Evolutionary conservation across 1,284 basidiomycete species (phyloP).

Genomic region (Ceratobasidium papillatum): DNA sequence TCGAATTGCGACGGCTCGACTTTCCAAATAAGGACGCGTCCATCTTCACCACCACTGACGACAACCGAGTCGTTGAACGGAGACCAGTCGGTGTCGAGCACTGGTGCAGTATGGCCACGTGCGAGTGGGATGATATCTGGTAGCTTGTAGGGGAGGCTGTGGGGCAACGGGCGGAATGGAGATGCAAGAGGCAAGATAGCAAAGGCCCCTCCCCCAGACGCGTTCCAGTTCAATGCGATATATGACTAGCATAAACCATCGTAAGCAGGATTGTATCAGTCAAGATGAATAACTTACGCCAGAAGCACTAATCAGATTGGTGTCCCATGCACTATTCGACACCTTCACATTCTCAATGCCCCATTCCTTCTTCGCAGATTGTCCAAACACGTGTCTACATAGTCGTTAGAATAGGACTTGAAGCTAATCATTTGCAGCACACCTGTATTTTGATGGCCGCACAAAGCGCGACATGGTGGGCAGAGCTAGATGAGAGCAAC

Average conservation of each 20-base stretch:
- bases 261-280: conserved; percentile 33
- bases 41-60: conserved; percentile 92
- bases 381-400: conserved; percentile 89
- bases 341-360: conserved; percentile 91
- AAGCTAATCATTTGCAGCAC: conserved; percentile 36
- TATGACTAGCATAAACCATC: conserved; percentile 65
- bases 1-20: conserved; percentile 76
- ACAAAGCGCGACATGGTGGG: conserved; percentile 64
- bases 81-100: conserved; percentile 97
- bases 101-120: conserved; percentile 76
- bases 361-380: conserved; percentile 83
- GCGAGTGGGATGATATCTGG: conserved; percentile 94
- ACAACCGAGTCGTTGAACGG: conserved; percentile 93
- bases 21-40: conserved; percentile 91
- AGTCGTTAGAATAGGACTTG: background rate
- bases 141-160: conserved; percentile 76
- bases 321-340: conserved; percentile 93
- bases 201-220: conserved; percentile 95
- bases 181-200: conserved; percentile 87
- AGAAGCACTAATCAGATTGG: conserved; percentile 90
- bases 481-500: conserved; percentile 14
- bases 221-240: conserved; percentile 93
- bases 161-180: conserved; percentile 66
- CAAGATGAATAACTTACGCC: conserved; percentile 61
- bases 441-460: conserved; percentile 66